phyloP scores from a whole-genome alignment of 1,284 basidiomycete species.

The Fomitiporia mediterranea region DNA sequence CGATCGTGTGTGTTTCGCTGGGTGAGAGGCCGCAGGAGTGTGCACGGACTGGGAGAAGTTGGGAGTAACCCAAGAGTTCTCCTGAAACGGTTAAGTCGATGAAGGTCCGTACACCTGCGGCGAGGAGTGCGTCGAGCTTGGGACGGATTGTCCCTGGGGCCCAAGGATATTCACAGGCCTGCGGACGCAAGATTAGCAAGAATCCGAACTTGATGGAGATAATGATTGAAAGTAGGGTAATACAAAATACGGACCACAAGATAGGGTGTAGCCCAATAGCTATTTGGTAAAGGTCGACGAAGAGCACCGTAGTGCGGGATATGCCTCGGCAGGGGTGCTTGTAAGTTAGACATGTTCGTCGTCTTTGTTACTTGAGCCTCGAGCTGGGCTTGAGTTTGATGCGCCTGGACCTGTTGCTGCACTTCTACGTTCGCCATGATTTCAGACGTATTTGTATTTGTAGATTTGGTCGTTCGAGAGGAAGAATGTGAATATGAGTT shows the following conservation, averaged over 20 bases:
- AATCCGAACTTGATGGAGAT: not conserved
- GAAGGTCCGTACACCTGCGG: slow-evolving; percentile 61
- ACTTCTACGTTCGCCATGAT: slow-evolving; percentile 6
- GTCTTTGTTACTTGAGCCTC: not conserved
- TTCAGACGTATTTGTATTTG: not conserved
- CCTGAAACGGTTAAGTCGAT: slow-evolving; percentile 72
- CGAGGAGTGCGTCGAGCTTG: slow-evolving; percentile 65
- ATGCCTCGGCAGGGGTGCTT: slow-evolving; percentile 28
- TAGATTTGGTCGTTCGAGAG: not conserved
- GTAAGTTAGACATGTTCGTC: slow-evolving; percentile 1
- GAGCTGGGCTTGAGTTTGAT: not conserved
- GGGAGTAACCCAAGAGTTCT: slow-evolving; percentile 61
- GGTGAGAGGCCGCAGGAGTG: slow-evolving; percentile 48
- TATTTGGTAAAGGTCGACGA: slow-evolving; percentile 60
- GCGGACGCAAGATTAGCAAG: not conserved
- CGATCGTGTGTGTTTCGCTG: slow-evolving; percentile 36
- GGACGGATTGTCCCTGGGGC: slow-evolving; percentile 41
- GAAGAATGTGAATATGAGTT: too few relatives aligned
- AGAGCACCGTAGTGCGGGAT: slow-evolving; percentile 26
- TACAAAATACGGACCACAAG: slow-evolving; percentile 36
- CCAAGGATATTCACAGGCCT: slow-evolving; percentile 75
- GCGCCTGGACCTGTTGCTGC: not conserved
- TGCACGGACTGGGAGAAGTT: slow-evolving; percentile 51
- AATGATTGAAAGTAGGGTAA: not conserved
- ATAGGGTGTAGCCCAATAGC: slow-evolving; percentile 70